Percentiles rank a stretch among this genome's conserved stretches.
phyloP scores from a whole-genome alignment of 2,329 filamentous ascomycete genomes.

The Juglanconis sp. region DNA sequence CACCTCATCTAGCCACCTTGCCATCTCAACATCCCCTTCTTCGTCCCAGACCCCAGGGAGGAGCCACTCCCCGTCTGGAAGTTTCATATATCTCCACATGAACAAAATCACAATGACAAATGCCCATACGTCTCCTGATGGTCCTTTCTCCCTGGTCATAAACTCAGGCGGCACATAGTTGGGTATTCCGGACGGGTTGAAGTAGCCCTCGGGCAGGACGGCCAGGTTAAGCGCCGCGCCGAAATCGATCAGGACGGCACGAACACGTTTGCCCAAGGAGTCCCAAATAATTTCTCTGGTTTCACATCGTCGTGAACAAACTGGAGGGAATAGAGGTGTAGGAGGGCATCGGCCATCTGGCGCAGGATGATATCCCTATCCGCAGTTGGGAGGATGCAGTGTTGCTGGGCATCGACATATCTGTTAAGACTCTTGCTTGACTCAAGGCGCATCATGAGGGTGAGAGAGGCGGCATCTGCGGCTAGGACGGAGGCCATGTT shows the following conservation, averaged over 20 bases:
- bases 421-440: not conserved
- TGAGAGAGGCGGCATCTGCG: too few relatives aligned
- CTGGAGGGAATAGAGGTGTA: not conserved
- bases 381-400: not conserved
- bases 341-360: not conserved
- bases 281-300: too few relatives aligned
- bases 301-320: constrained; percentile 20
- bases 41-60: constrained; percentile 10
- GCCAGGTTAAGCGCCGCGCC: constrained; percentile 16
- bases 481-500: not conserved
- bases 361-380: not conserved
- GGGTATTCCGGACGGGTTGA: constrained; percentile 18
- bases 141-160: constrained; percentile 9
- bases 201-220: not conserved
- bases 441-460: constrained; percentile 1
- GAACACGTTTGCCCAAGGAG: not conserved
- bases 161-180: constrained; percentile 17
- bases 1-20: not conserved
- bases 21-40: not conserved
- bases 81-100: constrained; percentile 6
- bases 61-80: constrained; percentile 18
- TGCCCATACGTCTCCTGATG: constrained; percentile 17
- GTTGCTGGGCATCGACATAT: not conserved
- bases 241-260: constrained; percentile 19
- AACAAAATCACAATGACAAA: constrained; percentile 19